Evolutionary conservation across 768 basidiomycete genomes (phyloP).

Genomic region (Thelephora aurantiotincta): DNA sequence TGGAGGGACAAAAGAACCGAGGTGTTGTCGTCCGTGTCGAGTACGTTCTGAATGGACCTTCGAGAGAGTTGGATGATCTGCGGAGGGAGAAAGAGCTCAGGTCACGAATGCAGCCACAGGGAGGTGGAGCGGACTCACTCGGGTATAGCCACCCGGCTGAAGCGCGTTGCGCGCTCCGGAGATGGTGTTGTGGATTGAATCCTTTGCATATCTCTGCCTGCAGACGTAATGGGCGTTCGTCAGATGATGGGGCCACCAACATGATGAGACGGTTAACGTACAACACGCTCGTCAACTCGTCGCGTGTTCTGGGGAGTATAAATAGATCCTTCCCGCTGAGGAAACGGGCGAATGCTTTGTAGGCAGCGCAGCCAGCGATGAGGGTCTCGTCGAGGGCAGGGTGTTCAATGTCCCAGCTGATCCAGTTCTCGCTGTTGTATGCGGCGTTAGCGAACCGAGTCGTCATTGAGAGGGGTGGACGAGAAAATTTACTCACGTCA

Average conservation of each 20-base stretch:
- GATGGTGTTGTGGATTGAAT: constrained; percentile 72
- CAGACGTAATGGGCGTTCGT: neutral
- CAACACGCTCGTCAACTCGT: constrained; percentile 62
- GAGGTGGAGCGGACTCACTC: constrained; percentile 23
- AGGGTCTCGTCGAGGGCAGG: constrained; percentile 59
- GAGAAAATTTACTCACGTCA: constrained; percentile 34
- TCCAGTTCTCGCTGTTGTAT: constrained; percentile 43
- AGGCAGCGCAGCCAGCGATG: constrained; percentile 68
- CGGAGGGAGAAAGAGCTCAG: neutral
- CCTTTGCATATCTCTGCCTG: constrained; percentile 65
- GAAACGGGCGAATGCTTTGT: constrained; percentile 65
- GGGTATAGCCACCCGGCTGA: constrained; percentile 40
- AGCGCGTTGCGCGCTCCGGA: constrained; percentile 51
- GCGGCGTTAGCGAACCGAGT: constrained; percentile 10
- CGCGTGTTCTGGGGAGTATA: constrained; percentile 47
- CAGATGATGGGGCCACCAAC: neutral
- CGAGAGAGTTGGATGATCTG: constrained; percentile 65
- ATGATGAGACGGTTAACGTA: constrained; percentile 21
- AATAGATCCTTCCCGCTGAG: constrained; percentile 59
- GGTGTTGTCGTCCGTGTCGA: constrained; percentile 56
- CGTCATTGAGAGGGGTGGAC: constrained; percentile 1
- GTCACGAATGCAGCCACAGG: neutral
- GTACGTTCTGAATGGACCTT: constrained; percentile 53
- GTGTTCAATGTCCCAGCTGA: constrained; percentile 57
- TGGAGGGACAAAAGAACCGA: constrained; percentile 55